Percentiles rank a stretch among this genome's conserved stretches.
Conservation (phyloP, 352 stramenopile species). For the Pythium scleroteichum region DNA sequence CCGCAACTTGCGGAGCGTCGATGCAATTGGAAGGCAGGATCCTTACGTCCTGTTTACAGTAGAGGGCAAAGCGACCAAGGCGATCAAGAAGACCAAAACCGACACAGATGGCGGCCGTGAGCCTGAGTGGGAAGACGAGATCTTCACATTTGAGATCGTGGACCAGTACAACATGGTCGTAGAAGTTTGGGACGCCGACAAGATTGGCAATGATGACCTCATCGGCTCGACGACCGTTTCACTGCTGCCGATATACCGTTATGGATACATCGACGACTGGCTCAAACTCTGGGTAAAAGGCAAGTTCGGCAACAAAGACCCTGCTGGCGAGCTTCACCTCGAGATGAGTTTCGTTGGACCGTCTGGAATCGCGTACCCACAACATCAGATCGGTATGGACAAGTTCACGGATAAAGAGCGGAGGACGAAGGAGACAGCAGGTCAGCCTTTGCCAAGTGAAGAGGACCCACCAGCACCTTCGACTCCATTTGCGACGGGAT, state of each 20-base stretch:
- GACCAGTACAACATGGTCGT: constrained; percentile 92
- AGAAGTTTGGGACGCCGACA: constrained; percentile 91
- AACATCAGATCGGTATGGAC: constrained; percentile 87
- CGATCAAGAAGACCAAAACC: constrained; percentile 82
- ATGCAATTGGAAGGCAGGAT: constrained; percentile 73
- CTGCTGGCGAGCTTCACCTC: constrained; percentile 85
- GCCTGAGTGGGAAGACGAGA: constrained; percentile 83
- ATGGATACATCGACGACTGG: constrained; percentile 87
- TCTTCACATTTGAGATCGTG: constrained; percentile 89
- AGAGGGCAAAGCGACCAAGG: constrained; percentile 71
- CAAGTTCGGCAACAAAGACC: constrained; percentile 86
- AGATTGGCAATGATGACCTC: constrained; percentile 88
- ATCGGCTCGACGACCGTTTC: constrained; percentile 86
- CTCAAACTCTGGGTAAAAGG: constrained; percentile 86
- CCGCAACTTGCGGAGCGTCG: constrained; percentile 69
- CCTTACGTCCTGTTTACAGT: constrained; percentile 81
- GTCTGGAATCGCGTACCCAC: constrained; percentile 83
- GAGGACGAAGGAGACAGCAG: constrained; percentile 60
- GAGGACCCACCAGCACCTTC: constrained; percentile 23
- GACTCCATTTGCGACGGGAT: constrained; percentile 14
- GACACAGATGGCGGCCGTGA: constrained; percentile 84
- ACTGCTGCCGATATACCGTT: constrained; percentile 89
- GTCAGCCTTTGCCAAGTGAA: constrained; percentile 25
- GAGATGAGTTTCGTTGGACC: constrained; percentile 87
- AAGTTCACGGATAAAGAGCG: constrained; percentile 71